Evolutionary conservation across 2,329 filamentous ascomycete species (phyloP), one percentile per base, ranked within the genome.

Genomic region (Thelonectria discophora): DNA sequence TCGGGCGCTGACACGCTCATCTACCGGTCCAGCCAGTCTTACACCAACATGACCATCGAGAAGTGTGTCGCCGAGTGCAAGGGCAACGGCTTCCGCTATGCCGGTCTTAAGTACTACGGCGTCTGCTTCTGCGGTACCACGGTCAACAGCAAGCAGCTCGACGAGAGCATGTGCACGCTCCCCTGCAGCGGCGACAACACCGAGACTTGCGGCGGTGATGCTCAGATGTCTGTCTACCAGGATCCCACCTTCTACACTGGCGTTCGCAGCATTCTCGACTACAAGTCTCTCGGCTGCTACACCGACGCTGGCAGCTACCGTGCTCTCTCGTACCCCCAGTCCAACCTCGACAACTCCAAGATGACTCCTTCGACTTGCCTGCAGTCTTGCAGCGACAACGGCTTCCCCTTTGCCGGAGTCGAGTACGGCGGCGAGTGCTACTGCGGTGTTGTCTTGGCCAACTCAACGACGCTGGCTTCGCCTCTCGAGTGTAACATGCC

Each of bases 241-340:
- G 82, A 85, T 51, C 77, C 81, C 4, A 84, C 81, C 30, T 84
- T 82, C 65, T 71, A 77, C 62, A 81, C 78, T 64, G 77, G 75
- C 18, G 76, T 83, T 52, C 73, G 82, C 24, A 81, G 80, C 21
- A 77, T 83, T 46, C 78, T 79, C 55, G 79, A 81, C 47, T 91
- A 88, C 80, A 77, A 79, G 45, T 82, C 86, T 65, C 72, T 84
- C n/a, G 89, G 89, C 57, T 92, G 89, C 77, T 89, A 84, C 69
- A 79, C 77, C 27, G 84, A 85, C 57, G 77, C 76, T 18, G 64
- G 63, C 49, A 65, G 76, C 53, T 79, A 81, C 42, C 79, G 79
- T 50, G 79, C 84, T 24, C 76, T 86, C 48, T 76, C 77, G 24
- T 84, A 80, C 71, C 74, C 74, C 18, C 76, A 80, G 70, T 66